Percentiles rank a stretch among this genome's conserved stretches.
phyloP scores from a whole-genome alignment of 2,329 filamentous ascomycete species.

The Dactylellina leptospora region DNA sequence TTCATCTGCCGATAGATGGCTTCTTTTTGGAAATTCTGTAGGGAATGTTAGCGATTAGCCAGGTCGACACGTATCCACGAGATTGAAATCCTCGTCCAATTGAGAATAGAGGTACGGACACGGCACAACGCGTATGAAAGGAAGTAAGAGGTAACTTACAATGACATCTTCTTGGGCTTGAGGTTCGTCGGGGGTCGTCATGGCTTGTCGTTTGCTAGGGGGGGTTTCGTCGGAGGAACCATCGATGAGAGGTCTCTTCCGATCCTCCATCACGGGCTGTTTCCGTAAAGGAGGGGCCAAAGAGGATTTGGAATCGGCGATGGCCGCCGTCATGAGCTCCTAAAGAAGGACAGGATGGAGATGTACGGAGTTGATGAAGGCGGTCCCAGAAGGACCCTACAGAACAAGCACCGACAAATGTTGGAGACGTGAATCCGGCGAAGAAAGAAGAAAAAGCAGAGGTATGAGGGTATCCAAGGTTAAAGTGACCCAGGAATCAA shows the following conservation, averaged over 20 bases:
- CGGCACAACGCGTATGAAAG: too few relatives aligned
- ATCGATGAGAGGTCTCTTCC: conserved; percentile 88
- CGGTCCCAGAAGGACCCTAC: conserved; percentile 27
- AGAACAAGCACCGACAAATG: conserved; percentile 1
- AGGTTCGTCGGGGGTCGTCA: conserved; percentile 56
- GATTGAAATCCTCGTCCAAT: too few relatives aligned
- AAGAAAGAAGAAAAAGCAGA: conserved; percentile 4
- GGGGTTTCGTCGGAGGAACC: conserved; percentile 75
- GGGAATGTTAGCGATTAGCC: too few relatives aligned
- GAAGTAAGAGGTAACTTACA: conserved; percentile 54
- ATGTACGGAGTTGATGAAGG: conserved; percentile 6
- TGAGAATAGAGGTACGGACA: too few relatives aligned
- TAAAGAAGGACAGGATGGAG: conserved; percentile 30
- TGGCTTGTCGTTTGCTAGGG: conserved; percentile 81
- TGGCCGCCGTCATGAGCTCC: conserved; percentile 50
- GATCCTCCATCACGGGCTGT: conserved; percentile 86
- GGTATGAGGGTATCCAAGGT: not conserved
- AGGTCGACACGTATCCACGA: too few relatives aligned
- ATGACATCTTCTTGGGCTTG: conserved; percentile 58
- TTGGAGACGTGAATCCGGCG: conserved; percentile 4
- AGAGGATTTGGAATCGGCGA: conserved; percentile 52
- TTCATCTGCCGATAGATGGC: conserved; percentile 97
- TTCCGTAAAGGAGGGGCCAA: conserved; percentile 58
- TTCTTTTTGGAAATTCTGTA: conserved; percentile 89
- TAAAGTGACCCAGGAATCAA: conserved; percentile 2